These are phyloP conservation scores for Yamadazyma kitorensis DNA, from an alignment of 805 yeast genomes.

Conservation along the genomic window DNA sequence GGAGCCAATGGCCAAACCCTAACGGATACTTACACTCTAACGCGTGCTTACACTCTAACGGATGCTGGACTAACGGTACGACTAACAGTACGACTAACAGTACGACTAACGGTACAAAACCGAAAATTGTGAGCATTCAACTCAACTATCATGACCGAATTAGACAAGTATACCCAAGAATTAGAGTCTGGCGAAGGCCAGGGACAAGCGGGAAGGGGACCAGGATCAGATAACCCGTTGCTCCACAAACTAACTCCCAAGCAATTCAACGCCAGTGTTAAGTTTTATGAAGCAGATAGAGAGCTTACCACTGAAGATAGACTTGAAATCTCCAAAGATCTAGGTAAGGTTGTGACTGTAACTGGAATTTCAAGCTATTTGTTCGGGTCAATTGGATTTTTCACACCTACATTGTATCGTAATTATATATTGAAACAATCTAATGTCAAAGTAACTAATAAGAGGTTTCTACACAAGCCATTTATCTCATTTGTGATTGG, in stretches of 20 bases:
- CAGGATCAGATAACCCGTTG: slow-evolving; percentile 22
- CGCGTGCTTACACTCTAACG: no score
- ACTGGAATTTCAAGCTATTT: slow-evolving; percentile 25
- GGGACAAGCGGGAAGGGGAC: neutral
- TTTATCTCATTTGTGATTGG: slow-evolving; percentile 32
- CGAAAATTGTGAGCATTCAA: no score
- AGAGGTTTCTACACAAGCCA: slow-evolving; percentile 25
- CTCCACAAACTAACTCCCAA: slow-evolving; percentile 25
- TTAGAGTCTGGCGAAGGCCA: no score
- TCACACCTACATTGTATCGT: slow-evolving; percentile 28
- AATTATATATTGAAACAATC: slow-evolving; percentile 7
- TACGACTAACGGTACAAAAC: no score
- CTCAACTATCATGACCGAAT: slow-evolving; percentile 3
- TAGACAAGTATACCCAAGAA: slow-evolving; percentile 4
- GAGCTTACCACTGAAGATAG: slow-evolving; percentile 31
- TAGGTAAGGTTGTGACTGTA: slow-evolving; percentile 21
- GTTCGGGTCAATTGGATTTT: slow-evolving; percentile 25
- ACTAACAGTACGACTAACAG: no score
- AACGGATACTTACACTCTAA: no score
- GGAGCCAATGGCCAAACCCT: no score
- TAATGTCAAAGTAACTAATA: slow-evolving; percentile 1
- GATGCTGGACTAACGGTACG: no score
- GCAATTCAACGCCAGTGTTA: slow-evolving; percentile 37
- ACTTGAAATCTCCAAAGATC: slow-evolving; percentile 25
- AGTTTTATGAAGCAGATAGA: slow-evolving; percentile 41